Evolutionary conservation across 1,284 basidiomycete genomes (phyloP).

Genomic region (Polyporus tsugae): DNA sequence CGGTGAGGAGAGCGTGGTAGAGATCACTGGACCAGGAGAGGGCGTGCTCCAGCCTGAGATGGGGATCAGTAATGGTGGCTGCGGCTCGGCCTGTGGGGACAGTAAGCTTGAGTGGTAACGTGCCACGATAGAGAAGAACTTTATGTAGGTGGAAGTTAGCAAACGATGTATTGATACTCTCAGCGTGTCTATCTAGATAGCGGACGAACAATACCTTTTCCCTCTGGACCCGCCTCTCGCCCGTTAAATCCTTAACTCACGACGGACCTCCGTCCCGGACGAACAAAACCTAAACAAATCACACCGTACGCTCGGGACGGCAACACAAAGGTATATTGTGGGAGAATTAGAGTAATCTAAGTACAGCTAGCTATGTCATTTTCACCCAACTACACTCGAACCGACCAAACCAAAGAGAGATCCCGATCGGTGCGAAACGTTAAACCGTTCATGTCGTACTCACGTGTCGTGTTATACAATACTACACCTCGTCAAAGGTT

Average conservation of each 20-base stretch:
- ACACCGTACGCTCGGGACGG: not conserved
- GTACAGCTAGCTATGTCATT: not conserved
- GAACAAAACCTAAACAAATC: not conserved
- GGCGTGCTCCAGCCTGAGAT: not conserved
- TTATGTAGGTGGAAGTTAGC: no score
- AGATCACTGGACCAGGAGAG: constrained; percentile 45
- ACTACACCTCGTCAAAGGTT: constrained; percentile 11
- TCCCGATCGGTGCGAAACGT: not conserved
- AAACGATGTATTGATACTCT: not conserved
- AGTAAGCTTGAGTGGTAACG: constrained; percentile 31
- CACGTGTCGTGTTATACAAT: constrained; percentile 18
- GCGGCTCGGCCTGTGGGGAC: constrained; percentile 22
- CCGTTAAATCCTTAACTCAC: not conserved
- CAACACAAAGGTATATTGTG: not conserved
- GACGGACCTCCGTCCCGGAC: not conserved
- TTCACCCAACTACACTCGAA: not conserved
- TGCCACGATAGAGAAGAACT: no score
- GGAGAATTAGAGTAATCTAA: not conserved
- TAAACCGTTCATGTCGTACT: not conserved
- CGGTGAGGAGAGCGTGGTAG: constrained; percentile 49
- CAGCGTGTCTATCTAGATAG: not conserved
- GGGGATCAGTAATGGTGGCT: not conserved
- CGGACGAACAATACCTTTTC: no score
- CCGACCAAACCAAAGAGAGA: not conserved
- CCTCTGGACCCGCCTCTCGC: not conserved